Evolutionary conservation across 345 rosid genomes (phyloP).

Genomic region (Hevea brasiliensis): DNA sequence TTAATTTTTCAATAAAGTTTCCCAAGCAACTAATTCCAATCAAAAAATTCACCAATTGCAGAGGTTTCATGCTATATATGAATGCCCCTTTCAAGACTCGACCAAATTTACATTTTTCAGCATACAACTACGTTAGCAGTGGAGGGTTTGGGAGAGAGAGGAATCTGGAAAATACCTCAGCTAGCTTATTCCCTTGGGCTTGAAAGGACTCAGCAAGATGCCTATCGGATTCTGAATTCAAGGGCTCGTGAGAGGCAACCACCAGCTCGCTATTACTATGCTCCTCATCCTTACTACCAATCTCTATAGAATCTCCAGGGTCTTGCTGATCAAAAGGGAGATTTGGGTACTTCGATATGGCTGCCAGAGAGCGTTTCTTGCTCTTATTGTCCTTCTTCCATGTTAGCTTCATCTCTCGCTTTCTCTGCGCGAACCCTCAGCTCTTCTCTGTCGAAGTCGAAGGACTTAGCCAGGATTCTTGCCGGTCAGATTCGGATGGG

Average conservation of each 20-base stretch:
- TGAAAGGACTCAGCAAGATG: conserved; percentile 57
- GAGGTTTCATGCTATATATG: not conserved
- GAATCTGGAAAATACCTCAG: conserved; percentile 47
- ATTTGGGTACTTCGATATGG: conserved; percentile 40
- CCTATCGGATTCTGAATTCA: conserved; percentile 28
- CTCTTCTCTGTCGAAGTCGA: not conserved
- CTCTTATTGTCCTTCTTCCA: conserved; percentile 57
- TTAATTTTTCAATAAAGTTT: not conserved
- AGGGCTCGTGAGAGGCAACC: conserved; percentile 6
- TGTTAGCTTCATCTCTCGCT: conserved; percentile 61
- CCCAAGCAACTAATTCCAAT: not conserved
- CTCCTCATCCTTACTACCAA: not conserved
- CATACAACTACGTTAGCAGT: not conserved
- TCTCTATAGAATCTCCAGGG: not conserved
- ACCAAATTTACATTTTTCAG: not conserved
- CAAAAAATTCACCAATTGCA: not conserved
- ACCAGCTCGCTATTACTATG: conserved; percentile 1
- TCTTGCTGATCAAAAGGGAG: conserved; percentile 61
- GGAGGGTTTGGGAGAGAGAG: not conserved
- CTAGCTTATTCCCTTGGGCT: conserved; percentile 68
- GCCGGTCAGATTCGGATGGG: no score
- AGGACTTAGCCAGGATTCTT: no score
- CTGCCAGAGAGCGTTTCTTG: conserved; percentile 60
- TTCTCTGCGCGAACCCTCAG: not conserved
- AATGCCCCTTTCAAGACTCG: not conserved